Evolutionary conservation across 805 yeast species (phyloP), one percentile per base, ranked within the genome.

Genomic region (Ogataea thermomethanolica): DNA sequence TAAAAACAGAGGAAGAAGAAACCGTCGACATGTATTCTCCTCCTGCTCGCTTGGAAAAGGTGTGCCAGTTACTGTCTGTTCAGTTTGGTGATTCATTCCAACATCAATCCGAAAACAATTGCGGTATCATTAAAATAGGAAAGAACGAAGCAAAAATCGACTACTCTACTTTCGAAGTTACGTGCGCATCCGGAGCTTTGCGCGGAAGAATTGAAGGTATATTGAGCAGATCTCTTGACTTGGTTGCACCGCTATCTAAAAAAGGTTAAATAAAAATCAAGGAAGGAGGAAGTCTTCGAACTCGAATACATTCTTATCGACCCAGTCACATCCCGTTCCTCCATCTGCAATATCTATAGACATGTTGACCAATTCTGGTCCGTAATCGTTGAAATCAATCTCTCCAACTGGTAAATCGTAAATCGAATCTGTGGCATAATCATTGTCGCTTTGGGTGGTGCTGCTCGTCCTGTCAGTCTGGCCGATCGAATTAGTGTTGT

Each of bases 31-130:
- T 27, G 13, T 61, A 61, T n/a, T 44, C 63, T 10, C 50, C 61
- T 8, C 45, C 51, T 12, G 66, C 65, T 1, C 67, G 81, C 47
- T 59, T 77, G 5, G 66, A 67, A 14, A 73, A 87, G 42, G 74
- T 93, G 8, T 59, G 76, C 2, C 69, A 78, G 9, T 67, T 93
- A 31, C 66, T 93, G 35, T 67, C 70, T 34, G 89, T 93, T 1
- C 99, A 93, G 54, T 93, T 93, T 65, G 99, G 98, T 11, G 87
- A 84, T 17, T 63, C 89, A 1, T 77, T 85, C 44, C 55, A 65
- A 0, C 66, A 65, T 7, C 58, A 66, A 17, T 62, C 68, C 41
- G 64, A 66, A 39, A 54, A 66, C 9, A 54, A 51, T 17, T 76
- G 76, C n/a, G 85, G 87, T 0, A 55, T 61, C 1, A 74, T 93